Percentiles rank a stretch among this genome's conserved stretches.
These are phyloP conservation scores for Massospora cicadina DNA, from an alignment of 371 early-diverging fungal species.

Conservation along the genomic window DNA sequence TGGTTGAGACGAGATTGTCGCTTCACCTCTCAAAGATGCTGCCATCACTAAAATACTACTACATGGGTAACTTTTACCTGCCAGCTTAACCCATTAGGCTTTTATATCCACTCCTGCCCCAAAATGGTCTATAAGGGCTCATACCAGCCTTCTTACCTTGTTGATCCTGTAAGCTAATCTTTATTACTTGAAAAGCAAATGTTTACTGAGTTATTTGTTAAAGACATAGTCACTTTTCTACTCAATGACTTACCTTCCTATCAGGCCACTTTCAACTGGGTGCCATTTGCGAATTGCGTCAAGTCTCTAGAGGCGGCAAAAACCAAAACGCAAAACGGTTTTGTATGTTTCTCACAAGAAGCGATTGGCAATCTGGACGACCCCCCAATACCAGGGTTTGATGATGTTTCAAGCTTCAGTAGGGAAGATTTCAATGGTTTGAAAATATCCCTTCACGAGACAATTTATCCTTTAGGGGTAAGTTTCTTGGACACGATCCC, in stretches of 20 bases:
- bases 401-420: not conserved
- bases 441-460: not conserved
- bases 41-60: conserved; percentile 45
- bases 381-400: not conserved
- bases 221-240: too few species aligned
- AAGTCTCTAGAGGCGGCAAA: not conserved
- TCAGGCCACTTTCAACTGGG: not conserved
- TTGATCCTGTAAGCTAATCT: conserved; percentile 30
- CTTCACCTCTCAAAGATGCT: conserved; percentile 18
- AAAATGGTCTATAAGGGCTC: conserved; percentile 90
- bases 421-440: not conserved
- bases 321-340: not conserved
- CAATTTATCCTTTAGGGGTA: not conserved
- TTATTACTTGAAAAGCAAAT: not conserved
- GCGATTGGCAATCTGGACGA: not conserved
- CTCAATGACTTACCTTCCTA: too few species aligned
- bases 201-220: too few species aligned
- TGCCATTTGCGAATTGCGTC: not conserved
- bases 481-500: too few species aligned
- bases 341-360: not conserved
- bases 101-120: conserved; percentile 68
- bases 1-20: conserved; percentile 51
- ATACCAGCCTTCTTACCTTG: conserved; percentile 62
- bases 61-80: conserved; percentile 41
- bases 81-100: conserved; percentile 27